Conservation (phyloP, 2,329 filamentous ascomycete genomes). For the Plenodomus tracheiphilus region DNA sequence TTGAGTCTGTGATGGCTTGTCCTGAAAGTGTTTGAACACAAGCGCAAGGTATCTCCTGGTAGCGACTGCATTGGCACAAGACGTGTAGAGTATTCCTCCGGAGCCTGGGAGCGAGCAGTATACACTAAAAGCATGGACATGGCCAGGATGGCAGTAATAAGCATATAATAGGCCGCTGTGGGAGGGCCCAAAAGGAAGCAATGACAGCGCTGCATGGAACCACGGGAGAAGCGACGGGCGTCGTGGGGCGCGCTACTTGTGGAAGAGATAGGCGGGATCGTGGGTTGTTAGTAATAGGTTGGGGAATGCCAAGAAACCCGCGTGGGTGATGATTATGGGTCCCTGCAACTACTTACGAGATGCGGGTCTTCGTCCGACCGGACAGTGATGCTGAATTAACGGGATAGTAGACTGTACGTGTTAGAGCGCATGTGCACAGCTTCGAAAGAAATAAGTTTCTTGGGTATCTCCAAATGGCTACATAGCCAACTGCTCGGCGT, state of each 20-base stretch:
- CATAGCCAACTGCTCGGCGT: slow-evolving; percentile 25
- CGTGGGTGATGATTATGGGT: slow-evolving; percentile 19
- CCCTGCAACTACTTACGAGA: slow-evolving; percentile 9
- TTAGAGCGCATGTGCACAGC: background rate
- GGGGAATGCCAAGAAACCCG: slow-evolving; percentile 6
- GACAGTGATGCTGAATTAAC: slow-evolving; percentile 22
- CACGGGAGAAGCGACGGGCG: slow-evolving; percentile 19
- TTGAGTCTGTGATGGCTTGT: slow-evolving; percentile 24
- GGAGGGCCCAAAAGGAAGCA: slow-evolving; percentile 13
- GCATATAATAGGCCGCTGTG: slow-evolving; percentile 6
- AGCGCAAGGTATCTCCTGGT: slow-evolving; percentile 14
- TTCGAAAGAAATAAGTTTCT: slow-evolving; percentile 14
- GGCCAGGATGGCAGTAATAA: slow-evolving; percentile 15
- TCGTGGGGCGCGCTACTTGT: slow-evolving; percentile 32
- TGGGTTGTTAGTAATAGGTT: slow-evolving; percentile 8
- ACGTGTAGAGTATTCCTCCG: slow-evolving; percentile 5
- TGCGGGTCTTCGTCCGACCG: slow-evolving; percentile 5
- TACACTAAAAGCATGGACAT: slow-evolving; percentile 11
- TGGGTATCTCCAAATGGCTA: slow-evolving; percentile 41
- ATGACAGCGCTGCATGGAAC: slow-evolving; percentile 16
- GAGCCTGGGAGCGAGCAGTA: slow-evolving; percentile 5
- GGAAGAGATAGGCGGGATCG: slow-evolving; percentile 25
- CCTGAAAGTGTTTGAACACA: slow-evolving; percentile 12
- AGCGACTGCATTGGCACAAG: slow-evolving; percentile 32
- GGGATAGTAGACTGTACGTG: slow-evolving; percentile 1